Evolutionary conservation across 2,329 filamentous ascomycete species (phyloP).

Genomic region (Fusarium veterinarium): DNA sequence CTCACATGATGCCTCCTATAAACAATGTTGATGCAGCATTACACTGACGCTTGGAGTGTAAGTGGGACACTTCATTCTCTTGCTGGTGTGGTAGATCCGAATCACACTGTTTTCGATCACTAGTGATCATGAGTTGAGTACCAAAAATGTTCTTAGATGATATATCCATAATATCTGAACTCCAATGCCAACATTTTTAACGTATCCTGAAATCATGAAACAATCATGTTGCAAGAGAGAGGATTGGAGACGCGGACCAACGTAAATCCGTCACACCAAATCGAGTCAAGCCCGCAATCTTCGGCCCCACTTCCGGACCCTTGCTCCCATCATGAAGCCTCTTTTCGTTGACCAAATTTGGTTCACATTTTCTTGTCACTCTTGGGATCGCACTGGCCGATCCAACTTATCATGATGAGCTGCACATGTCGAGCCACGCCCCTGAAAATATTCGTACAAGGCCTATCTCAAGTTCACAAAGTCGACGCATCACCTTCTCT

Average conservation of each 20-base stretch:
- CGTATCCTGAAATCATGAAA: background rate
- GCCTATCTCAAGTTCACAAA: slow-evolving; percentile 55
- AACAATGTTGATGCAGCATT: background rate
- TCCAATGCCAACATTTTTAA: background rate
- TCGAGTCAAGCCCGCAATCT: background rate
- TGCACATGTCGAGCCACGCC: slow-evolving; percentile 61
- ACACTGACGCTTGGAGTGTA: background rate
- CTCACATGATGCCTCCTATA: background rate
- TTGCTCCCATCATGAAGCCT: slow-evolving; percentile 38
- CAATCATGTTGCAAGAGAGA: background rate
- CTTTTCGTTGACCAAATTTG: slow-evolving; percentile 28
- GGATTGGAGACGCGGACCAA: slow-evolving; percentile 1
- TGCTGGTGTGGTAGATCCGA: background rate
- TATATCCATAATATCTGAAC: background rate
- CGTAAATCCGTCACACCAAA: slow-evolving; percentile 15
- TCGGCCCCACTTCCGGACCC: slow-evolving; percentile 38
- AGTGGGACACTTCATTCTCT: background rate
- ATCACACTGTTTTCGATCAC: background rate
- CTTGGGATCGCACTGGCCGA: slow-evolving; percentile 1
- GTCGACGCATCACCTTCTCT: slow-evolving; percentile 40
- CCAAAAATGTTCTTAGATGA: no score
- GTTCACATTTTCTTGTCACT: slow-evolving; percentile 38
- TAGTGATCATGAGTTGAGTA: no score
- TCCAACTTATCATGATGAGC: slow-evolving; percentile 52
- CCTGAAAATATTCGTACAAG: slow-evolving; percentile 61